A percentile compares a stretch with the other conserved stretches of the same genome.
These are phyloP conservation scores for Musa schizocarpa DNA, from an alignment of 176 grass and related monocot genomes.

Conservation along the genomic window DNA sequence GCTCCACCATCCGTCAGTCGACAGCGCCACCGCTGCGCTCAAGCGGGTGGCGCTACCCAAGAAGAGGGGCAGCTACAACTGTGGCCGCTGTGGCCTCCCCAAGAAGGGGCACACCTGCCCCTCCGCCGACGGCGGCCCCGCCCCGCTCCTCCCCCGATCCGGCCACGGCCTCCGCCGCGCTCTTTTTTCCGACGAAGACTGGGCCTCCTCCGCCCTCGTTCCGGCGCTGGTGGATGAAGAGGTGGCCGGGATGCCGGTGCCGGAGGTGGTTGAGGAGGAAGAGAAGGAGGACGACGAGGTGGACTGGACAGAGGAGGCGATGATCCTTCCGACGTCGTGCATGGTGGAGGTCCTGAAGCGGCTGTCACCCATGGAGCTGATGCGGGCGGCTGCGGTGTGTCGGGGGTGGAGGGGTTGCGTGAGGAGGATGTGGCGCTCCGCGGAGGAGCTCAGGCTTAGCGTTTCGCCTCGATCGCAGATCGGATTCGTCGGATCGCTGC, in stretches of 20 bases:
- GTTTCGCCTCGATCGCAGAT: conserved; percentile 30
- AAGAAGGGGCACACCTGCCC: conserved; percentile 86
- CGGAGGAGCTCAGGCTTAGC: conserved; percentile 52
- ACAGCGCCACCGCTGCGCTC: conserved; percentile 10
- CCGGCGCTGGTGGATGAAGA: conserved; percentile 29
- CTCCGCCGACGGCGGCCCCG: background rate
- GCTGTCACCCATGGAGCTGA: conserved; percentile 39
- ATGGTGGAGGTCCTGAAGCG: conserved; percentile 49
- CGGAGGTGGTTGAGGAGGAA: conserved; percentile 11
- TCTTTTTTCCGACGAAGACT: conserved; percentile 50
- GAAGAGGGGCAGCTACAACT: conserved; percentile 83
- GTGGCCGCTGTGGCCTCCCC: conserved; percentile 71
- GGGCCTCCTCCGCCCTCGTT: background rate
- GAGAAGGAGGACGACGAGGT: conserved; percentile 27
- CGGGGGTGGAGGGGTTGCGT: conserved; percentile 54
- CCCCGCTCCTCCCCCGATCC: background rate
- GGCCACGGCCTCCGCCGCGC: conserved; percentile 34
- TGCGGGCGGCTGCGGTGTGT: conserved; percentile 43
- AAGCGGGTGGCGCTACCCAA: conserved; percentile 16
- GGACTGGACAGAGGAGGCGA: conserved; percentile 1
- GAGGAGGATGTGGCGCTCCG: conserved; percentile 34
- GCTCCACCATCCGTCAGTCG: background rate
- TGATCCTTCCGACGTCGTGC: conserved; percentile 25
- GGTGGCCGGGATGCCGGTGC: background rate
- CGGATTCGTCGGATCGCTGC: conserved; percentile 42